phyloP scores from a whole-genome alignment of 2,329 filamentous ascomycete genomes.

The Chaetothyriales sp. region DNA sequence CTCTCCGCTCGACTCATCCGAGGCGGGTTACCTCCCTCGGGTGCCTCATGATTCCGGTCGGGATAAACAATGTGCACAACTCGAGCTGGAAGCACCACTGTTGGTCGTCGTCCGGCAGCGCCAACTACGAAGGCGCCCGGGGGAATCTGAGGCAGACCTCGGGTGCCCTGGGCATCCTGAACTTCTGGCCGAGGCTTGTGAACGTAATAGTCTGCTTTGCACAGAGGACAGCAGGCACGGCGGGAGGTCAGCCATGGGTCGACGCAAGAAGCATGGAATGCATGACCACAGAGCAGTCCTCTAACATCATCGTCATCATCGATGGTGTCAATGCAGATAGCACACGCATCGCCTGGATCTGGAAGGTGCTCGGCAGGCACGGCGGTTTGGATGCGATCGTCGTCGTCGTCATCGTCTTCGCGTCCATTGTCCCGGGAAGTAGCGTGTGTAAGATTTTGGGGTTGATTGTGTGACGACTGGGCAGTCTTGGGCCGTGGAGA shows the following conservation, averaged over 20 bases:
- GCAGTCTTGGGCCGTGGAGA: conserved; percentile 10
- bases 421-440: conserved; percentile 38
- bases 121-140: conserved; percentile 18
- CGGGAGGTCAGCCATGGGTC: conserved; percentile 94
- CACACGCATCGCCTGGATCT: conserved; percentile 79
- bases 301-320: conserved; percentile 94
- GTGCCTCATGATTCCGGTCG: conserved; percentile 10
- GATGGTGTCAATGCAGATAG: conserved; percentile 85
- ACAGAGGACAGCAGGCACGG: conserved; percentile 88
- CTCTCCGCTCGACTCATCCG: background rate
- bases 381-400: conserved; percentile 65
- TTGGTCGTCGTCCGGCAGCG: conserved; percentile 22
- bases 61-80: conserved; percentile 21
- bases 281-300: conserved; percentile 88
- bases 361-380: conserved; percentile 66
- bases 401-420: conserved; percentile 63
- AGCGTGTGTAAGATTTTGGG: conserved; percentile 28
- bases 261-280: conserved; percentile 89
- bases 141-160: conserved; percentile 4
- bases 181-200: conserved; percentile 68
- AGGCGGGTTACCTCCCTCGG: background rate
- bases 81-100: conserved; percentile 25
- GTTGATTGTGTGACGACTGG: conserved; percentile 15
- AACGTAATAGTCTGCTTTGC: conserved; percentile 94
- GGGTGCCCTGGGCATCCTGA: conserved; percentile 7